Evolutionary conservation across 2,329 filamentous ascomycete genomes (phyloP), one percentile per base, ranked within the genome.

Genomic region (Ophiostoma quercus): DNA sequence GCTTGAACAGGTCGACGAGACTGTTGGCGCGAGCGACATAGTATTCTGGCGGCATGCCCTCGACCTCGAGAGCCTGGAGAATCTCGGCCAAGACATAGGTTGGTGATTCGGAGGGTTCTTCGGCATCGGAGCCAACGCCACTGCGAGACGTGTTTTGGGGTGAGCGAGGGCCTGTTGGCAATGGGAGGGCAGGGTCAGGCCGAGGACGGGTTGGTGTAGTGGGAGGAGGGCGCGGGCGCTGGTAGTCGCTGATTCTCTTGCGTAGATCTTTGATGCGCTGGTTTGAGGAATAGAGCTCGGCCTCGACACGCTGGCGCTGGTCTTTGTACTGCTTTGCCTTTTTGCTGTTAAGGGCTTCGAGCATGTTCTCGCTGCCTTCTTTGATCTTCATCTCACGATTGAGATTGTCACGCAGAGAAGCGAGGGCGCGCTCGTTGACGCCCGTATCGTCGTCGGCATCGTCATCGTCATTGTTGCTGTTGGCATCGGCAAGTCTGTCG

Each of bases 311-410:
- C 72, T 86, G 83, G 63, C 92, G 87, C 77, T 94, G 92, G 71
- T 94, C 94, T 77, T 94, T 96, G 73, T 91, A 91, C 78, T 98
- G 94, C 80, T 98, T 99, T 65, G 92, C 90, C 79, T 96, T 97
- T 80, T 99, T 99, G 63, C 89, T 87, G 78, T 97, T 92, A 74
- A 99, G 82, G 14, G 95, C 95, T 81, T 99, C 95, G 54, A 99
- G 84, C 87, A 99, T 89, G 78, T 99, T 99, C 82, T 99, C 95
- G 71, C 94, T 97, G 25, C 95, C 95, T 76, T 94, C 91, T 79
- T 96, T 97, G 78, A 99, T 98, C 83, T 98, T 98, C 81, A 94
- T 89, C 81, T 99, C 96, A 76, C 96, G 94, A 74, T 93, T 94
- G 73, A 99, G 90, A 76, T 90, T 87, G 75, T 97, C 94, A 76